Base-by-base conservation (phyloP, 2,329 filamentous ascomycete genomes). In the Bretziella fagacearum region DNA sequence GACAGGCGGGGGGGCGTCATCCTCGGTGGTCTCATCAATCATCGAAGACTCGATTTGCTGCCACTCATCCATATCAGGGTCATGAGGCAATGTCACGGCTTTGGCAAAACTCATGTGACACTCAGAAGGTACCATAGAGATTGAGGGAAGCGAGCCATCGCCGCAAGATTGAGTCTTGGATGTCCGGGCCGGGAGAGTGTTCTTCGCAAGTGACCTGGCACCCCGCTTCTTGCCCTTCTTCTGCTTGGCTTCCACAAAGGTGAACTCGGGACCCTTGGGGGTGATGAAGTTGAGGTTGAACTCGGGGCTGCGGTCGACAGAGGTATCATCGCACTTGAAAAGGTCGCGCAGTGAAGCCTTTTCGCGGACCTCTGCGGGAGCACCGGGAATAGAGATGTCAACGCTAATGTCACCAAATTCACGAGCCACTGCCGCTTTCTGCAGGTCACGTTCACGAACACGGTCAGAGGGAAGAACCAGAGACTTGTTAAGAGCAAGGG, bases 211-310 rank as follows among this genome's bases (percentile, higher is more conserved):
- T n/a, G n/a, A n/a, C n/a, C n/a, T n/a, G n/a, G n/a, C n/a, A n/a
- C n/a, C n/a, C 7, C 29, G 32, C 15, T 20, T 15, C 17, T 41
- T 45, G n/a, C n/a, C n/a, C 41, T 45, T 49, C 23, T 26, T 49
- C 18, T 23, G n/a, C 35, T 49, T 49, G 37, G 26, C 29, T 4
- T 32, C 27, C 29, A 35, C 43, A 7, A 49, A 26, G 8, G 40
- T 29, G 20, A 49, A 49, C 35, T 49, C 47, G 6, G 42, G 33
- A 26, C 41, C 47, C 18, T 33, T 15, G 18, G 41, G 33, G 11
- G 30, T 33, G n/a, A 49, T 15, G 17, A 44, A 49, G 33, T 49
- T 45, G 32, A 49, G 37, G 26, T 44, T 44, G 22, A 49, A 49
- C 15, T 45, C 47, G 13, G 47, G 32, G 11, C 47, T 44, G 11